phyloP scores from a whole-genome alignment of 1,139 yeast genomes.

The Spathaspora sp. region DNA sequence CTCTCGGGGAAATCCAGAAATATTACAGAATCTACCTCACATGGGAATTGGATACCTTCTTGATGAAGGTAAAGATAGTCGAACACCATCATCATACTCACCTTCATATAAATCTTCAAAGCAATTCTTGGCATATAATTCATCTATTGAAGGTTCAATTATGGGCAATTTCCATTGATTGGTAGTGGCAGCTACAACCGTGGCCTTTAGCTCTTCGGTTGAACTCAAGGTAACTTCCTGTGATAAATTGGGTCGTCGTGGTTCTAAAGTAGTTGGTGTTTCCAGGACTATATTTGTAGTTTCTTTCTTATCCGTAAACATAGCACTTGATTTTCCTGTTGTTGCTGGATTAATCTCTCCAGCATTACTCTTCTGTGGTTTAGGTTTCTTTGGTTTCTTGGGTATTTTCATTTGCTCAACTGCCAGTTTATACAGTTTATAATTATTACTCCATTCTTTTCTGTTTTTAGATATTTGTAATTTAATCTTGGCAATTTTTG shows the following conservation, averaged over 20 bases:
- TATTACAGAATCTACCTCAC: background rate
- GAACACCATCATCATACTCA: background rate
- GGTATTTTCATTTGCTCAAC: background rate
- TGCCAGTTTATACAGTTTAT: no score
- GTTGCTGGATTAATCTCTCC: no score
- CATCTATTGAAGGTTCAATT: background rate
- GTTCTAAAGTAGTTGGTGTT: no score
- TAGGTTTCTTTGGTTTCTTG: no score
- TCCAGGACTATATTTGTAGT: no score
- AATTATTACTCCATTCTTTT: background rate
- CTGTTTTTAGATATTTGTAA: conserved; percentile 27
- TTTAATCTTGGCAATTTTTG: conserved; percentile 24
- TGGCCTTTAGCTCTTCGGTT: background rate
- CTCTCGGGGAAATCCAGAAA: background rate
- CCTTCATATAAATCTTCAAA: background rate
- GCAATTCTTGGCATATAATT: background rate
- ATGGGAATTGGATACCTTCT: background rate
- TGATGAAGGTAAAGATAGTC: background rate
- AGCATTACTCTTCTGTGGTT: no score
- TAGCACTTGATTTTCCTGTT: no score
- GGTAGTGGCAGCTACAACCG: background rate
- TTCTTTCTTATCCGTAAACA: no score
- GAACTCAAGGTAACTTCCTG: background rate
- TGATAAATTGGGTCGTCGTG: no score
- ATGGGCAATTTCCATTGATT: background rate